phyloP scores from a whole-genome alignment of 441 rosid genomes.

The Arabidopsis lyrata region DNA sequence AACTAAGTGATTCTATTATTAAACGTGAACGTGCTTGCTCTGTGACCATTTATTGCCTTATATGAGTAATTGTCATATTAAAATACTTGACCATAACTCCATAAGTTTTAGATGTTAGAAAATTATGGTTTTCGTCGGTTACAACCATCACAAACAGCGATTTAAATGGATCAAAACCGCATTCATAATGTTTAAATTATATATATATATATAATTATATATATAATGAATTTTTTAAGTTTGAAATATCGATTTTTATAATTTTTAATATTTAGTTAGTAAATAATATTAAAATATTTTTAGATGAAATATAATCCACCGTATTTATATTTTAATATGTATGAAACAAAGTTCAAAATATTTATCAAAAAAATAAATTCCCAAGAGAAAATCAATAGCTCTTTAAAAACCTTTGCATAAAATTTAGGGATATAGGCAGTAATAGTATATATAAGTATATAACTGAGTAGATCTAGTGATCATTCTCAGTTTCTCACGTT shows the following conservation, averaged over 20 bases:
- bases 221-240: neutral
- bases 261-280: neutral
- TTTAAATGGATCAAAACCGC: neutral
- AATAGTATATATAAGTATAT: neutral
- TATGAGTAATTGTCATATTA: neutral
- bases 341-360: neutral
- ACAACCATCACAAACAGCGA: neutral
- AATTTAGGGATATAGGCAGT: neutral
- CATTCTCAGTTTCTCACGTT: slow-evolving; percentile 33
- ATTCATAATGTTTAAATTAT: neutral
- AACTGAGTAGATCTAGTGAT: slow-evolving; percentile 4
- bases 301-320: neutral
- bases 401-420: neutral
- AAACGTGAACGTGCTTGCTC: slow-evolving; percentile 27
- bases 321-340: neutral
- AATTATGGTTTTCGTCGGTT: neutral
- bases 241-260: neutral
- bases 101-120: neutral
- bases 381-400: neutral
- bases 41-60: slow-evolving; percentile 18
- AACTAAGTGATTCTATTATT: slow-evolving; percentile 13
- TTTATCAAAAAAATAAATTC: neutral
- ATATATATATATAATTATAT: neutral
- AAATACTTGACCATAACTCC: too few species aligned
- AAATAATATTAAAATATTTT: neutral